Conservation (phyloP, 2,329 filamentous ascomycete genomes). For the Sarocladium brachiariae region DNA sequence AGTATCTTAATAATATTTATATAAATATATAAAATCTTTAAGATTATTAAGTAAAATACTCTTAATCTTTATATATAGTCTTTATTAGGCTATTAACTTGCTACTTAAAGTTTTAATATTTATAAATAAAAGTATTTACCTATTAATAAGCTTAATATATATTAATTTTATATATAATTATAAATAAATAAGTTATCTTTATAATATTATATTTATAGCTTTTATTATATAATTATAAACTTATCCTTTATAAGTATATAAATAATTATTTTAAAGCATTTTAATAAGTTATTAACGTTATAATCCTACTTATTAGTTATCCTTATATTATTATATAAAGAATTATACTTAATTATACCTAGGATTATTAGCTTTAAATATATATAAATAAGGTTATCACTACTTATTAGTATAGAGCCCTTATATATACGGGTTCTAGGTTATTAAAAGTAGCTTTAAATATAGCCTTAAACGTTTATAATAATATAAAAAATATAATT, state of each 20-base stretch:
- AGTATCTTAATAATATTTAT: background rate
- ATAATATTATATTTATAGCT: background rate
- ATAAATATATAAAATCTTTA: background rate
- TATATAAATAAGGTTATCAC: background rate
- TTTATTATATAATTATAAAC: background rate
- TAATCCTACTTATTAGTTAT: background rate
- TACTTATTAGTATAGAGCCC: background rate
- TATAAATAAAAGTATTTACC: background rate
- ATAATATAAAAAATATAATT: background rate
- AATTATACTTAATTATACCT: background rate
- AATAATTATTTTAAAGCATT: background rate
- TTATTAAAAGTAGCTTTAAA: background rate
- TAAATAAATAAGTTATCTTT: background rate
- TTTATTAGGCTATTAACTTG: background rate
- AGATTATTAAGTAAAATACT: background rate
- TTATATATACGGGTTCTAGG: background rate
- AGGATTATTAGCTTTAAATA: background rate
- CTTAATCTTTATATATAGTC: background rate
- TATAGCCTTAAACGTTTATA: background rate
- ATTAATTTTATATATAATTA: background rate
- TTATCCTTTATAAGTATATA: background rate
- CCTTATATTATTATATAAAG: background rate
- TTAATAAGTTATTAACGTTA: background rate
- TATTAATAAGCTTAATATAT: background rate
- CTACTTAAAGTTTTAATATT: background rate